Evolutionary conservation across 2,329 filamentous ascomycete genomes (phyloP).

Genomic region (Colletotrichum tamarilloi): DNA sequence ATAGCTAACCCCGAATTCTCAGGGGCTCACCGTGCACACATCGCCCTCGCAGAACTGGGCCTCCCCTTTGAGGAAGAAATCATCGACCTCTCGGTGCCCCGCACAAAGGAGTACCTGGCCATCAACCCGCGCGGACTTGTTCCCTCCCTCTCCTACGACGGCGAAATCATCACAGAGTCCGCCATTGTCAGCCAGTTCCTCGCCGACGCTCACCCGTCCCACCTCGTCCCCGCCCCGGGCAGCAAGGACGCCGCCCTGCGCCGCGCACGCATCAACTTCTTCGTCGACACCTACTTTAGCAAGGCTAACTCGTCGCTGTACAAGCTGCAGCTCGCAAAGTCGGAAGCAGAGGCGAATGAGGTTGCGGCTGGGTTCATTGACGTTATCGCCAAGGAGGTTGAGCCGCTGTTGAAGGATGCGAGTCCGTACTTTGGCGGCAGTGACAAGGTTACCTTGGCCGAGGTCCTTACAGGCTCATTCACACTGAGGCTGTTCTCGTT

Average conservation of each 20-base stretch:
- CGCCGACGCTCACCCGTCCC: conserved; percentile 75
- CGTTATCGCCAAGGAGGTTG: conserved; percentile 75
- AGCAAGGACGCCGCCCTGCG: conserved; percentile 65
- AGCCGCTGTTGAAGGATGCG: conserved; percentile 71
- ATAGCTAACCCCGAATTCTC: background rate
- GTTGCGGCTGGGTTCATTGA: conserved; percentile 63
- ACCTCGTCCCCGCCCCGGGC: conserved; percentile 69
- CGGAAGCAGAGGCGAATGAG: conserved; percentile 61
- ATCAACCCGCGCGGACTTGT: conserved; percentile 85
- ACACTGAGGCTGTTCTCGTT: conserved; percentile 69
- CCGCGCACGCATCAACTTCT: conserved; percentile 77
- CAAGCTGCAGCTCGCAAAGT: conserved; percentile 58
- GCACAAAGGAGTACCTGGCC: conserved; percentile 78
- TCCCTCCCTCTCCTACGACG: conserved; percentile 74
- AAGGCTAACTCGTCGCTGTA: conserved; percentile 66
- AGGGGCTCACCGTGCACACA: conserved; percentile 80
- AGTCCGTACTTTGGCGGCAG: conserved; percentile 74
- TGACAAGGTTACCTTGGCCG: conserved; percentile 75
- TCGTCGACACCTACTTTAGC: conserved; percentile 75
- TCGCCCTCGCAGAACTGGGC: conserved; percentile 73
- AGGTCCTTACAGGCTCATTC: conserved; percentile 77
- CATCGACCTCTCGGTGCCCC: conserved; percentile 76
- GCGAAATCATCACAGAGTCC: conserved; percentile 78
- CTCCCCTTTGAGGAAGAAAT: conserved; percentile 76
- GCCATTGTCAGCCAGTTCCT: conserved; percentile 78